Evolutionary conservation across 176 grass and related monocot species (phyloP).

Genomic region (Tillandsia fasciculata): DNA sequence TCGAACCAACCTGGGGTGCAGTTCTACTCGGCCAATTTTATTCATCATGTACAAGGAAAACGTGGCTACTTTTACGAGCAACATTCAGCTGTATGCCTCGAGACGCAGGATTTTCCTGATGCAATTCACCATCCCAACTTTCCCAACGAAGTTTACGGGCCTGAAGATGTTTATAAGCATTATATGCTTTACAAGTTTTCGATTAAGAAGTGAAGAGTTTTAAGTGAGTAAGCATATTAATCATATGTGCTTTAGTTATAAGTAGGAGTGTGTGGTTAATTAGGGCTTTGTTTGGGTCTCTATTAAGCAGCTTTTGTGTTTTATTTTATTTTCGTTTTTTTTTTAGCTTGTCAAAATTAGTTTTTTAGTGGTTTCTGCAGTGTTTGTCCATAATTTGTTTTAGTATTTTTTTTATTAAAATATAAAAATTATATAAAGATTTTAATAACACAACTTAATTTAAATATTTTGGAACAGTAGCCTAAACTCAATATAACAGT

Average conservation of each 20-base stretch:
- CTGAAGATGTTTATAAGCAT: conserved; percentile 57
- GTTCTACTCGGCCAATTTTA: conserved; percentile 64
- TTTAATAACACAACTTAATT: too few species aligned
- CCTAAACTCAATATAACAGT: too few species aligned
- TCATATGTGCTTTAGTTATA: neutral
- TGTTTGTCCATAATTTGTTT: too few species aligned
- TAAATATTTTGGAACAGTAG: neutral
- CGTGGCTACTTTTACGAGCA: conserved; percentile 40
- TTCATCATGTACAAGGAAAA: conserved; percentile 57
- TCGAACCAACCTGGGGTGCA: conserved; percentile 63
- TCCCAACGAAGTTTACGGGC: conserved; percentile 50
- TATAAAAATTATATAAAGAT: too few species aligned
- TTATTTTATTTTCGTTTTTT: too few species aligned
- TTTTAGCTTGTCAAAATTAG: too few species aligned
- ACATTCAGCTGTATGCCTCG: conserved; percentile 53
- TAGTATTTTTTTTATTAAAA: too few species aligned
- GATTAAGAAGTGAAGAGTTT: conserved; percentile 10
- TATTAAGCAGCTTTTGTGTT: too few species aligned
- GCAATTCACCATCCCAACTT: conserved; percentile 54
- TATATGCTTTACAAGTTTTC: conserved; percentile 90
- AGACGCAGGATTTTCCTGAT: conserved; percentile 71
- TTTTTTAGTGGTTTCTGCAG: too few species aligned
- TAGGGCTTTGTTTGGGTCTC: too few species aligned
- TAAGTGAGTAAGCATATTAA: neutral
- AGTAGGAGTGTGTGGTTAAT: neutral